phyloP scores from a whole-genome alignment of 495 filamentous ascomycete genomes.

The Daldinia childiae region DNA sequence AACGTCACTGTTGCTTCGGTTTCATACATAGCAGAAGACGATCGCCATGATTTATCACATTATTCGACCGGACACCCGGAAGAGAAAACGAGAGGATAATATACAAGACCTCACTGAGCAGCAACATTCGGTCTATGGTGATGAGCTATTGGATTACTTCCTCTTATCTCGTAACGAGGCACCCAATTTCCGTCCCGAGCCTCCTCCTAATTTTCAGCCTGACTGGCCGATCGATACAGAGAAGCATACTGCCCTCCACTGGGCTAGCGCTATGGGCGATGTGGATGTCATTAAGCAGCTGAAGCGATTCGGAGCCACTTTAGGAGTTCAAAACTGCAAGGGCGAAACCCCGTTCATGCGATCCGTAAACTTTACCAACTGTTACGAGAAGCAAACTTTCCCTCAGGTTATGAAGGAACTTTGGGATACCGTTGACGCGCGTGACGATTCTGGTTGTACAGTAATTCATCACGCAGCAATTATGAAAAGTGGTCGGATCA shows the following conservation, averaged over 20 bases:
- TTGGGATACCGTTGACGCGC: conserved; percentile 73
- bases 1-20: conserved; percentile 81
- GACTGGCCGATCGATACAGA: conserved; percentile 90
- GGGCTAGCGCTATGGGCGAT: conserved; percentile 98
- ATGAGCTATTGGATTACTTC: conserved; percentile 94
- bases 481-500: conserved; percentile 75
- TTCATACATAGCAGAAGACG: conserved; percentile 84
- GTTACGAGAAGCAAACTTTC: conserved; percentile 89
- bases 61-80: conserved; percentile 72
- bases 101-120: conserved; percentile 75
- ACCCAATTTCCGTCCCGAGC: conserved; percentile 73
- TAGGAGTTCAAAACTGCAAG: conserved; percentile 72
- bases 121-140: conserved; percentile 87
- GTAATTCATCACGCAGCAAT: conserved; percentile 93
- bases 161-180: conserved; percentile 78
- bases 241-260: conserved; percentile 89
- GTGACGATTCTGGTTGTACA: conserved; percentile 80
- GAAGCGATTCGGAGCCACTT: conserved; percentile 75
- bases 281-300: conserved; percentile 87
- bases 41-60: conserved; percentile 73
- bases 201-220: conserved; percentile 83
- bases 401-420: conserved; percentile 81
- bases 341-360: conserved; percentile 95
- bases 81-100: conserved; percentile 78
- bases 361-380: conserved; percentile 95